phyloP scores from a whole-genome alignment of 2,329 filamentous ascomycete species.

The Teratosphaeria gauchensis region DNA sequence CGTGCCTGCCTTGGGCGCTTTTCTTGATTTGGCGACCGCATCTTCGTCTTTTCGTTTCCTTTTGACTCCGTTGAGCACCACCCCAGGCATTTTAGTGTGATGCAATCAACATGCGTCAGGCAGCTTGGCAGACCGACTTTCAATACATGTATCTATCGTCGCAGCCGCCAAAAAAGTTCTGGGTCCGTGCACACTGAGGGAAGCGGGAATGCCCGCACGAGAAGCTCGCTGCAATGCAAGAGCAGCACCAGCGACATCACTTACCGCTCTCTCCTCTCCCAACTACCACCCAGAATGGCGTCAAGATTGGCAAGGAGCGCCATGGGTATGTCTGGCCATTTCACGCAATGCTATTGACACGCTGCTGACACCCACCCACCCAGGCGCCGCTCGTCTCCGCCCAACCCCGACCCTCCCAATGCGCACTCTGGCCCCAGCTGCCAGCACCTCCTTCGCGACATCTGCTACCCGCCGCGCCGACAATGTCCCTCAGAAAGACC shows the following conservation, averaged over 20 bases:
- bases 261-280: conserved; percentile 11
- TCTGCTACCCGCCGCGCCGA: conserved; percentile 51
- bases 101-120: not conserved
- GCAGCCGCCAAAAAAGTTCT: not conserved
- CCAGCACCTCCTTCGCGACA: conserved; percentile 56
- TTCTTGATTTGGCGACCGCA: conserved; percentile 23
- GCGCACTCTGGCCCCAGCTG: conserved; percentile 63
- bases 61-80: conserved; percentile 27
- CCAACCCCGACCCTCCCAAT: conserved; percentile 52
- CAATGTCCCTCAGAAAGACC: conserved; percentile 69
- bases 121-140: not conserved
- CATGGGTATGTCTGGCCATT: conserved; percentile 58
- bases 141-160: not conserved
- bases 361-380: not conserved
- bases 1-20: conserved; percentile 25
- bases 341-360: conserved; percentile 6
- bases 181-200: not conserved
- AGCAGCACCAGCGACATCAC: not conserved
- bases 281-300: conserved; percentile 70
- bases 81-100: conserved; percentile 26
- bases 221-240: not conserved
- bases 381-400: conserved; percentile 72
- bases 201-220: not conserved
- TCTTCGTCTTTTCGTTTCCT: conserved; percentile 30
- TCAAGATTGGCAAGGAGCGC: conserved; percentile 94